Evolutionary conservation across 768 basidiomycete species (phyloP), one percentile per base, ranked within the genome.

Genomic region (Mycena vitilis): DNA sequence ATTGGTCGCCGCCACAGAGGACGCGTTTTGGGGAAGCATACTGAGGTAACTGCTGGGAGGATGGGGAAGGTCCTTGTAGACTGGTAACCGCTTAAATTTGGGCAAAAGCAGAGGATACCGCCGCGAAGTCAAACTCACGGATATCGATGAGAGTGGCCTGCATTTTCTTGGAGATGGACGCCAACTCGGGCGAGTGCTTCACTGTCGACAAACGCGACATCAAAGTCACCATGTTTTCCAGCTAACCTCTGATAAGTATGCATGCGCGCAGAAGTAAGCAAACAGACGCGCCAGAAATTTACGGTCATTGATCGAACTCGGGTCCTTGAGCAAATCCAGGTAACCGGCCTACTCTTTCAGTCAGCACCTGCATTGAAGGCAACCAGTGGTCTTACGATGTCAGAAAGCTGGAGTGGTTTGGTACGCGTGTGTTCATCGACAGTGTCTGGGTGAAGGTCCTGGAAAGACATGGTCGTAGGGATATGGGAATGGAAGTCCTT

Each of bases 21-120:
- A 20, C 25, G 66, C 23, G 22, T 71, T 48, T 56, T 61, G 58
- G 30, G 74, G 71, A 23, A 75, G 76, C 6, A 73, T 62, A 52
- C 73, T 60, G 45, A 91, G 78, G 74, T 88, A 92, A 13, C 81
- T 82, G 56, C 77, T 78, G 12, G 91, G 89, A 6, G 93, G 93
- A 69, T 93, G 93, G 4, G 92, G 92, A 42, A 95, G 86, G 77
- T 94, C 94, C 68, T 91, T 88, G 82, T 90, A 94, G 48, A 94
- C 91, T 91, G 76, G 25, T 48, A 66, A 16, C 10, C 40, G 10
- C 16, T 42, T 11, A 42, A 42, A 42, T 16, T 42, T 30, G 30
- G 2, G 30, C 30, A 30, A 30, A 30, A 30, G 30, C 30, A 30
- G 30, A 30, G 30, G 30, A 10, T 40, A 40, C 40, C 18, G 20